phyloP scores from a whole-genome alignment of 768 basidiomycete species.

The Pleurotus giganteus region DNA sequence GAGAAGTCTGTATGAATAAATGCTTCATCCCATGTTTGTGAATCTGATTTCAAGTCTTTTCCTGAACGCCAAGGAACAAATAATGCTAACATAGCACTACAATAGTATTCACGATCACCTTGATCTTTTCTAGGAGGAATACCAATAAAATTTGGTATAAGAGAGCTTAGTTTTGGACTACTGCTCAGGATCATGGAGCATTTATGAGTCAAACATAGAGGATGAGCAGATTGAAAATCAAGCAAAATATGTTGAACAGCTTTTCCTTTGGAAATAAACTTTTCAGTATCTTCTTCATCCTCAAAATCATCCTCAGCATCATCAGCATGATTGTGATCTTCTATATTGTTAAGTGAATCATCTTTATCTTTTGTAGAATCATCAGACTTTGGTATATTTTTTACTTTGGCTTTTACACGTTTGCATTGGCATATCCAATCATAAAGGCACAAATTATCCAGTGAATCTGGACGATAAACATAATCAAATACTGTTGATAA shows the following conservation, averaged over 20 bases:
- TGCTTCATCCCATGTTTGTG: conserved; percentile 21
- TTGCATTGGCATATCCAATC: conserved; percentile 22
- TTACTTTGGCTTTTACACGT: too few relatives aligned
- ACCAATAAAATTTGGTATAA: conserved; percentile 33
- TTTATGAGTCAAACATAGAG: neutral
- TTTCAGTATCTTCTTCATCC: too few relatives aligned
- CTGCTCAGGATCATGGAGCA: neutral
- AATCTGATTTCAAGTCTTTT: conserved; percentile 19
- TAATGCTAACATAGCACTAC: conserved; percentile 28
- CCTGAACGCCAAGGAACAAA: conserved; percentile 33
- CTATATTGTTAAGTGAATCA: too few relatives aligned
- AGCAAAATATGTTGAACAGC: neutral
- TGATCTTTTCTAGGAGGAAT: conserved; percentile 25
- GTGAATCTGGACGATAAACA: conserved; percentile 20
- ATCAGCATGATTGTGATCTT: neutral
- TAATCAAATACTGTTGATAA: conserved; percentile 31
- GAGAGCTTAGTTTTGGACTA: conserved; percentile 21
- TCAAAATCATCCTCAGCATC: neutral
- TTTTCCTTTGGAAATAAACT: too few relatives aligned
- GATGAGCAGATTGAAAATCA: neutral
- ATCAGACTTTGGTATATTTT: too few relatives aligned
- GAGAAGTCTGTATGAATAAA: conserved; percentile 14
- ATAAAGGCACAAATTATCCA: conserved; percentile 17
- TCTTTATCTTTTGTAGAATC: too few relatives aligned
- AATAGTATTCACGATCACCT: conserved; percentile 31